phyloP scores from a whole-genome alignment of 805 yeast species.

The Candida xiaguanensis region DNA sequence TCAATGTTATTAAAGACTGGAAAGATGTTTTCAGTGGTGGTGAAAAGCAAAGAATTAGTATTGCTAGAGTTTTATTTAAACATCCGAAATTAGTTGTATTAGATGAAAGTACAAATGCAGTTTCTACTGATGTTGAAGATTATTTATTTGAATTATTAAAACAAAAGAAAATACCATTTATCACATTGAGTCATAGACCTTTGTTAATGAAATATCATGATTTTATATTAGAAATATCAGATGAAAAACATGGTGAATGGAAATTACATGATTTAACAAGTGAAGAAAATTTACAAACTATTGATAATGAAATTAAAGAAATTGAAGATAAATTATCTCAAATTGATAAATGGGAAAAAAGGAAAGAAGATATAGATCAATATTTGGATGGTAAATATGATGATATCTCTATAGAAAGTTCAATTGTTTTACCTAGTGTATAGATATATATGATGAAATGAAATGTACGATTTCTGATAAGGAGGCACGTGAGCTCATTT shows the following conservation, averaged over 20 bases:
- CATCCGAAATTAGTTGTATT: conserved; percentile 77
- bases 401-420: conserved; percentile 11
- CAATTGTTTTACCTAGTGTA: conserved; percentile 5
- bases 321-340: conserved; percentile 57
- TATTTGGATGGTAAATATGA: conserved; percentile 44
- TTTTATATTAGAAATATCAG: conserved; percentile 56
- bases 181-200: conserved; percentile 83
- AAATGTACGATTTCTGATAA: background rate
- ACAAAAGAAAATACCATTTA: conserved; percentile 65
- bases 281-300: conserved; percentile 60
- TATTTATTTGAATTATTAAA: conserved; percentile 73
- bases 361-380: conserved; percentile 56
- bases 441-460: background rate
- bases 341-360: conserved; percentile 54
- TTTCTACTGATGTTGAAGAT: conserved; percentile 86
- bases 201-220: conserved; percentile 82
- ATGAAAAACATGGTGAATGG: conserved; percentile 45
- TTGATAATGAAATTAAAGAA: conserved; percentile 72
- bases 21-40: conserved; percentile 94
- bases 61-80: conserved; percentile 81
- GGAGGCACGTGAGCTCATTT: conserved; percentile 1
- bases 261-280: conserved; percentile 59
- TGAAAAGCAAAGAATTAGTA: conserved; percentile 84
- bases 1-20: conserved; percentile 68
- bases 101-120: conserved; percentile 95